Evolutionary conservation across 306 rosid species (phyloP).

Genomic region (Malus sieversii): DNA sequence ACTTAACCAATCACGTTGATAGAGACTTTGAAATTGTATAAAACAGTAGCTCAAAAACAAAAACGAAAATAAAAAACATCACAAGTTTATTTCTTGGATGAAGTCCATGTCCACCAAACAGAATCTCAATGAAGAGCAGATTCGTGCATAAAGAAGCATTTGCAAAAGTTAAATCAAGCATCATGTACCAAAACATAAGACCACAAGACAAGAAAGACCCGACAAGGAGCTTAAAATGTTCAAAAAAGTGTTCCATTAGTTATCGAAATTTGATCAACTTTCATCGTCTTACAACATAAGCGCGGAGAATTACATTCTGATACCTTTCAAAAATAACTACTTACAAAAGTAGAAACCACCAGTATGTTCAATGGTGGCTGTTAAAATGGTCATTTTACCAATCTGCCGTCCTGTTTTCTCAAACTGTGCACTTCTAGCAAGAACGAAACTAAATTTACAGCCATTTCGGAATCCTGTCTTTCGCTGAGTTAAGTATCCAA

Average conservation of each 20-base stretch:
- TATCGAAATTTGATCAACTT: background rate
- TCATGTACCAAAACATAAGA: no score
- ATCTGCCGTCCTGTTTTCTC: background rate
- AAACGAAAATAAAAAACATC: background rate
- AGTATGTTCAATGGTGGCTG: conserved; percentile 7
- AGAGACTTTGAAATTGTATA: background rate
- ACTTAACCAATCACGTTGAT: no score
- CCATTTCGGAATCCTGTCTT: conserved; percentile 35
- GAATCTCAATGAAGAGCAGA: no score
- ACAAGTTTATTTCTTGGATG: no score
- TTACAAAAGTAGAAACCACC: conserved; percentile 2
- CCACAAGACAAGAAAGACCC: background rate
- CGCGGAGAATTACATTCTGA: background rate
- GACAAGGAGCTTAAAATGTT: background rate
- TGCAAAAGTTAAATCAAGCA: no score
- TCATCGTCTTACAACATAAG: background rate
- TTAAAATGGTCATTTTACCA: background rate
- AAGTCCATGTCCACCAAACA: no score
- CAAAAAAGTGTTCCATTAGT: background rate
- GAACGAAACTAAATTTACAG: conserved; percentile 15
- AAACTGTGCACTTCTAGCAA: conserved; percentile 11
- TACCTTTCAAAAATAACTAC: conserved; percentile 11
- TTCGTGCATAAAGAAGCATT: no score
- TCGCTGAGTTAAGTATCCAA: conserved; percentile 29
- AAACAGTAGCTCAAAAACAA: background rate